phyloP scores from a whole-genome alignment of 257 asterid species.

The Rauvolfia tetraphylla region DNA sequence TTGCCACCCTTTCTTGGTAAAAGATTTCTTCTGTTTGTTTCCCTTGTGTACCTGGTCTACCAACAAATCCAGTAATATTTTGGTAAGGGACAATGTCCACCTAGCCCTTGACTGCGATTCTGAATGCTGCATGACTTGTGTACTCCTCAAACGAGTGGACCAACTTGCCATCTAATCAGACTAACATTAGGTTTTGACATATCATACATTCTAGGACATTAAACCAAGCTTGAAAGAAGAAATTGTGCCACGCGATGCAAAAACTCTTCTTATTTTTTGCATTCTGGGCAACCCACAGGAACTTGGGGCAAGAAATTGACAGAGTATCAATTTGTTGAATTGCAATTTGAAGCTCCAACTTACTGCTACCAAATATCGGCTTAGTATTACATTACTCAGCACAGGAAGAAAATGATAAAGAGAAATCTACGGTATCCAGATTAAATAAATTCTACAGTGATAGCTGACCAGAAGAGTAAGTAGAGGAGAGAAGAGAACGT shows the following conservation, averaged over 20 bases:
- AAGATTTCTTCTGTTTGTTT: conserved; percentile 51
- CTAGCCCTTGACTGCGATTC: conserved; percentile 73
- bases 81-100: conserved; percentile 67
- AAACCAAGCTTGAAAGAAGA: background rate
- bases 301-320: background rate
- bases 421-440: background rate
- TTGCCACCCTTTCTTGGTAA: conserved; percentile 74
- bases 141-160: conserved; percentile 51
- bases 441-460: background rate
- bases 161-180: conserved; percentile 61
- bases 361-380: background rate
- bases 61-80: conserved; percentile 57
- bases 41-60: conserved; percentile 63
- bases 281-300: background rate
- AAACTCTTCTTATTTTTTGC: background rate
- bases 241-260: background rate
- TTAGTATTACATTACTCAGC: background rate
- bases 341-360: background rate
- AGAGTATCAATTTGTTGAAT: background rate
- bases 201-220: background rate
- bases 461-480: background rate
- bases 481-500: background rate
- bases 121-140: conserved; percentile 34
- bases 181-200: conserved; percentile 10
- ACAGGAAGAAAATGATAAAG: background rate